Evolutionary conservation across 2,329 filamentous ascomycete genomes (phyloP).

Genomic region (Dactylellina parvicollis): DNA sequence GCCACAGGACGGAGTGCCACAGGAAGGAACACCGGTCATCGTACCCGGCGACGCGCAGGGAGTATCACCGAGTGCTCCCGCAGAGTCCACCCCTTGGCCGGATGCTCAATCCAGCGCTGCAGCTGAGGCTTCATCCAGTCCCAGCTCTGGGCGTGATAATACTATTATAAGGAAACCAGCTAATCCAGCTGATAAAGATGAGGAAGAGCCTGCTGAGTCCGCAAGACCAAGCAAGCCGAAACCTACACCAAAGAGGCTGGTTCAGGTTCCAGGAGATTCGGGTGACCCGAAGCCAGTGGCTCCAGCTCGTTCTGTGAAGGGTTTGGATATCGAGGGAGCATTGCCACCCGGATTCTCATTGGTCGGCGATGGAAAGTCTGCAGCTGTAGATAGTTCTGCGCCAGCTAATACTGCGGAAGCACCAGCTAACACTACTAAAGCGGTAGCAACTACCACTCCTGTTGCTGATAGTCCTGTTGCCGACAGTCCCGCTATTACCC

Average conservation of each 20-base stretch:
- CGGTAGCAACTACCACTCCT: background rate
- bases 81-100: background rate
- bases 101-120: background rate
- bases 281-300: background rate
- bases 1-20: background rate
- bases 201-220: background rate
- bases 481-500: background rate
- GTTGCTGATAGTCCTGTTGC: background rate
- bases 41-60: background rate
- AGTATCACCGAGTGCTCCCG: background rate
- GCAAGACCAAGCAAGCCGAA: background rate
- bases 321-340: slow-evolving; percentile 21
- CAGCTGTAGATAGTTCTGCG: background rate
- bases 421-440: background rate
- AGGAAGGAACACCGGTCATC: background rate
- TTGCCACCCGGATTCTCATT: slow-evolving; percentile 42
- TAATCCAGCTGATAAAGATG: background rate
- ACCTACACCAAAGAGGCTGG: background rate
- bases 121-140: background rate
- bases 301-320: background rate
- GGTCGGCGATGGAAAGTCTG: background rate
- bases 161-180: no score
- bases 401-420: background rate
- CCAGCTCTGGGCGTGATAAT: no score
- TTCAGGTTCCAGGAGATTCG: background rate